Percentiles rank a stretch among this genome's conserved stretches.
These are phyloP conservation scores for Populus ilicifolia DNA, from an alignment of 345 rosid genomes.

Conservation along the genomic window DNA sequence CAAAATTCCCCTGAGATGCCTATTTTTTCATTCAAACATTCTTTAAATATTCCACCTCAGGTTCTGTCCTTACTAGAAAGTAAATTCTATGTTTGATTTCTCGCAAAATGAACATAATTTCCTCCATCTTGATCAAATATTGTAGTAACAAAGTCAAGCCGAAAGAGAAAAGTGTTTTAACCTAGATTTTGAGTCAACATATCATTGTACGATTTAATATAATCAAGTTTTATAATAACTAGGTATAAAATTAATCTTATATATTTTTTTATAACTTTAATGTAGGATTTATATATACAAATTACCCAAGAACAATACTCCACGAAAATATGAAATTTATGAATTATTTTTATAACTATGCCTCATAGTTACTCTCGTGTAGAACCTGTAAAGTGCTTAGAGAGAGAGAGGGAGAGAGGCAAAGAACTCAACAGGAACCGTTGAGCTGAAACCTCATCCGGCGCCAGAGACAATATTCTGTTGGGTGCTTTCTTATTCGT, in stretches of 20 bases:
- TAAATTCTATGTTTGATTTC: background rate
- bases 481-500: background rate
- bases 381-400: too few relatives aligned
- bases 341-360: too few relatives aligned
- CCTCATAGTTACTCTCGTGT: too few relatives aligned
- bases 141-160: background rate
- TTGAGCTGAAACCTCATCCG: constrained; percentile 13
- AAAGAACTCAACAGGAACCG: constrained; percentile 38
- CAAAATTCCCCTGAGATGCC: background rate
- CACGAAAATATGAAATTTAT: too few relatives aligned
- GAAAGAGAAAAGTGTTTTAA: background rate
- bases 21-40: background rate
- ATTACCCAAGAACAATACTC: too few relatives aligned
- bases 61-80: background rate
- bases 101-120: background rate
- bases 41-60: background rate
- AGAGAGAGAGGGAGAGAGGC: background rate
- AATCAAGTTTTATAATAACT: too few relatives aligned
- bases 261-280: too few relatives aligned
- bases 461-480: constrained; percentile 51
- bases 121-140: background rate
- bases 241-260: too few relatives aligned
- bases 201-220: too few relatives aligned
- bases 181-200: too few relatives aligned
- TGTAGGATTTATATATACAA: too few relatives aligned